Evolutionary conservation across 2,329 filamentous ascomycete species (phyloP), one percentile per base, ranked within the genome.

Genomic region (Colletotrichum cordylinicola): DNA sequence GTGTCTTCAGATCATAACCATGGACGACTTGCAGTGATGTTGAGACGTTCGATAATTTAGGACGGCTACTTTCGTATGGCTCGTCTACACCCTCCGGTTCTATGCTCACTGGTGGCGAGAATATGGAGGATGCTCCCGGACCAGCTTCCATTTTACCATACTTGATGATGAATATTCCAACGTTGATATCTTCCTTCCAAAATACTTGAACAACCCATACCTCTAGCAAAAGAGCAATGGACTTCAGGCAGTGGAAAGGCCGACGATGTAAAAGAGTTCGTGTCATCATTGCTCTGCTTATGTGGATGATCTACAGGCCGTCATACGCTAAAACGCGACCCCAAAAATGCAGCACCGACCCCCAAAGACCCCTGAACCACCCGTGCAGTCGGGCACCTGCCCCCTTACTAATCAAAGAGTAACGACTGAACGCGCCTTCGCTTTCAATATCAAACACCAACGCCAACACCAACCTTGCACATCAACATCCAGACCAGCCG

Each of bases 201-300:
- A 10, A 6, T 43, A 43, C 18, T 43, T 5, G 37, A 7, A 16
- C 16, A 48, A 0, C 1, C n/a, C 18, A 48, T n/a, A 48, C 39
- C 12, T n/a, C 39, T 48, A 1, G 0, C 0, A n/a, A 48, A 21
- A 1, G 10, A n/a, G 43, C n/a, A 13, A n/a, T 2, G 7, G 0
- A 7, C 43, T 48, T 21, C 43, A 48, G 18, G n/a, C 6, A 48
- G 43, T 48, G 43, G 43, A 10, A 13, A 52, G 43, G 13, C 43
- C 2, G 1, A 52, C 12, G 43, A 13, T 1, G 10, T 52, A 6
- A 21, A 21, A 52, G n/a, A 52, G n/a, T 21, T 21, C n/a, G 43
- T 52, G 43, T 52, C 4, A 52, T 52, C 43, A 52, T 52, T 52
- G 43, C 43, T 52, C 43, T 52, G 43, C 43, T 52, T 52, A 6